phyloP scores from a whole-genome alignment of 2,329 filamentous ascomycete species.

The Colletotrichum tofieldiae region DNA sequence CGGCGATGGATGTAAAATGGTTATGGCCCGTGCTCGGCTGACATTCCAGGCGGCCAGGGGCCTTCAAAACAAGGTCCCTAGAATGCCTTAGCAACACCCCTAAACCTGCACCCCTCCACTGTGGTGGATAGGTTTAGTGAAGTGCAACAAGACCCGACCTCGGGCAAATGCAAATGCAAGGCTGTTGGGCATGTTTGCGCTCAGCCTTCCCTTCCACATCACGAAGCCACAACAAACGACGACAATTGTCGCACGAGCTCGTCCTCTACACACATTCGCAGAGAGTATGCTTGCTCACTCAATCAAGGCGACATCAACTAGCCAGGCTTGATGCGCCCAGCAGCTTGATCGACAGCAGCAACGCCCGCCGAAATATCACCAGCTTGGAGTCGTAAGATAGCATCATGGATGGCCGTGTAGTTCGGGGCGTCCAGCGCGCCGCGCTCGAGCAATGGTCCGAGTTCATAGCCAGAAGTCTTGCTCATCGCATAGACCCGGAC shows the following conservation, averaged over 20 bases:
- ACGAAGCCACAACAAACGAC: neutral
- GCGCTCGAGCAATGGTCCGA: conserved; percentile 62
- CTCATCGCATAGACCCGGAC: conserved; percentile 66
- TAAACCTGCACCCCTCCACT: neutral
- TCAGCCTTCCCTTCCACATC: conserved; percentile 2
- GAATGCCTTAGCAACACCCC: neutral
- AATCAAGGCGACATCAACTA: conserved; percentile 15
- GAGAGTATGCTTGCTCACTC: conserved; percentile 28
- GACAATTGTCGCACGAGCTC: neutral
- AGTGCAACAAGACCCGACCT: conserved; percentile 8
- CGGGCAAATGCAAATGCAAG: conserved; percentile 10
- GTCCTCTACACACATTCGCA: neutral
- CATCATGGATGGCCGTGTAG: conserved; percentile 41
- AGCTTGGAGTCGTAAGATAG: neutral
- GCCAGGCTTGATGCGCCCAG: conserved; percentile 32
- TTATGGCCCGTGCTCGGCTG: neutral
- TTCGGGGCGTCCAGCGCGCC: conserved; percentile 44
- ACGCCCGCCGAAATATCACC: neutral
- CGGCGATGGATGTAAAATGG: neutral
- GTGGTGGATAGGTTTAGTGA: conserved; percentile 8
- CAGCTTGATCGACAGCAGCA: conserved; percentile 20
- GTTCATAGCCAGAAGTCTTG: conserved; percentile 68
- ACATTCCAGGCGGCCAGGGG: neutral
- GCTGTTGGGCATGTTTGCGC: neutral
- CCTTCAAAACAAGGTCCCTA: neutral